These are phyloP conservation scores for Aspergillus saccharolyticus DNA, from an alignment of 495 filamentous ascomycete genomes.

Conservation along the genomic window DNA sequence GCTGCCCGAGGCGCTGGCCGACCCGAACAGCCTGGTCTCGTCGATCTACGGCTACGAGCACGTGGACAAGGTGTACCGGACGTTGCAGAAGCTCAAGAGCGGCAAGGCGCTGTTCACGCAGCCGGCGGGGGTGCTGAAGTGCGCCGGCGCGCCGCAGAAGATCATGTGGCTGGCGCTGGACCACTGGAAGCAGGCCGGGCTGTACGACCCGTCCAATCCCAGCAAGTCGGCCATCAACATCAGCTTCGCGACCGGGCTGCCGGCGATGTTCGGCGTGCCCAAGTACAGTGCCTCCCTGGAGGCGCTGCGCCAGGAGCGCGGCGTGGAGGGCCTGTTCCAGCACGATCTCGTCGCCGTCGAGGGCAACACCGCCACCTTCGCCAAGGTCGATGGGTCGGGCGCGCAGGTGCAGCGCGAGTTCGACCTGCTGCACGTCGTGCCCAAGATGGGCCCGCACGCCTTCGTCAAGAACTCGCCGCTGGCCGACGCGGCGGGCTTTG, in stretches of 20 bases:
- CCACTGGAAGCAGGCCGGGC: conserved; percentile 56
- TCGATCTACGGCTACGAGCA: conserved; percentile 61
- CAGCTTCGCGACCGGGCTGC: conserved; percentile 57
- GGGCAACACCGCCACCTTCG: conserved; percentile 52
- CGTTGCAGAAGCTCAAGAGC: conserved; percentile 48
- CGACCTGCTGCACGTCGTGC: conserved; percentile 56
- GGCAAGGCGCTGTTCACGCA: conserved; percentile 67
- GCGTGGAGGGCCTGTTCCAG: conserved; percentile 61
- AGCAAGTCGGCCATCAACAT: conserved; percentile 51
- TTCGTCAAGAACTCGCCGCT: conserved; percentile 55
- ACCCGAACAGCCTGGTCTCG: conserved; percentile 53
- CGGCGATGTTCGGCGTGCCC: conserved; percentile 63
- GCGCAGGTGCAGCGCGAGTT: conserved; percentile 48
- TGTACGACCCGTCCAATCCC: conserved; percentile 45
- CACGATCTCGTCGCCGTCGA: conserved; percentile 61
- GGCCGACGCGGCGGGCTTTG: conserved; percentile 57
- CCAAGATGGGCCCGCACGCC: conserved; percentile 57
- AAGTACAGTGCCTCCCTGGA: conserved; percentile 62
- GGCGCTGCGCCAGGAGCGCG: conserved; percentile 54
- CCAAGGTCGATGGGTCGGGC: conserved; percentile 35
- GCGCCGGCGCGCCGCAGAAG: conserved; percentile 67
- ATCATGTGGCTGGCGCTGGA: conserved; percentile 67
- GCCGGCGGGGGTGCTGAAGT: conserved; percentile 61
- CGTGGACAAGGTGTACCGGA: conserved; percentile 53
- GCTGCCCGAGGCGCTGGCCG: conserved; percentile 53